phyloP scores from a whole-genome alignment of 192 early-diverging fungal species.

The Phycomyces nitens region DNA sequence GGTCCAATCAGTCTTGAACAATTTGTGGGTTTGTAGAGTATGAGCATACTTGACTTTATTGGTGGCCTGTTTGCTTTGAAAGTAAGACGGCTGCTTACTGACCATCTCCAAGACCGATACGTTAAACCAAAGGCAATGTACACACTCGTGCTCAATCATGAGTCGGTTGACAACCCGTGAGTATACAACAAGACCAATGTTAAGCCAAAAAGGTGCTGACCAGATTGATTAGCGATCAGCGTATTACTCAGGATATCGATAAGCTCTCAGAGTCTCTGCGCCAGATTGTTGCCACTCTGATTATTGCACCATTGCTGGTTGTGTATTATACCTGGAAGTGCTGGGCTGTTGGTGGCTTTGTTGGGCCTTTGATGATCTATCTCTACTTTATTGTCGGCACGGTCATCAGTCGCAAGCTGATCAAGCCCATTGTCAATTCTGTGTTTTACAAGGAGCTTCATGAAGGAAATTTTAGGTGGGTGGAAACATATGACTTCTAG shows the following conservation, averaged over 20 bases:
- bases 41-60: slow-evolving; percentile 56
- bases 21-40: slow-evolving; percentile 35
- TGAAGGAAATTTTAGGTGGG: slow-evolving; percentile 76
- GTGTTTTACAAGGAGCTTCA: slow-evolving; percentile 72
- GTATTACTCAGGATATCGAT: slow-evolving; percentile 88
- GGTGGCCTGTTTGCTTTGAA: slow-evolving; percentile 61
- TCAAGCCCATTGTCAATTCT: slow-evolving; percentile 71
- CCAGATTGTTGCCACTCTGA: slow-evolving; percentile 54
- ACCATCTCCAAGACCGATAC: slow-evolving; percentile 61
- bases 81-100: slow-evolving; percentile 58
- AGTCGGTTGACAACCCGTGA: slow-evolving; percentile 70
- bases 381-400: slow-evolving; percentile 66
- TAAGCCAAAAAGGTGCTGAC: no score
- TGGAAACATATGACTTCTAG: no score
- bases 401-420: slow-evolving; percentile 54
- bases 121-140: slow-evolving; percentile 57
- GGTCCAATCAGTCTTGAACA: background rate
- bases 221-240: slow-evolving; percentile 60
- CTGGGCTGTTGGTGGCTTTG: slow-evolving; percentile 59
- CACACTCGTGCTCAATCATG: slow-evolving; percentile 47
- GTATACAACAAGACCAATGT: slow-evolving; percentile 15
- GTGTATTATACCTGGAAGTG: slow-evolving; percentile 76
- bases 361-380: slow-evolving; percentile 72
- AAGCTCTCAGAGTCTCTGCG: slow-evolving; percentile 64
- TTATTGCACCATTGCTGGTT: slow-evolving; percentile 72